Percentiles rank a stretch among this genome's conserved stretches.
Evolutionary conservation across 768 basidiomycete genomes (phyloP).

Genomic region (Daedalea quercina): DNA sequence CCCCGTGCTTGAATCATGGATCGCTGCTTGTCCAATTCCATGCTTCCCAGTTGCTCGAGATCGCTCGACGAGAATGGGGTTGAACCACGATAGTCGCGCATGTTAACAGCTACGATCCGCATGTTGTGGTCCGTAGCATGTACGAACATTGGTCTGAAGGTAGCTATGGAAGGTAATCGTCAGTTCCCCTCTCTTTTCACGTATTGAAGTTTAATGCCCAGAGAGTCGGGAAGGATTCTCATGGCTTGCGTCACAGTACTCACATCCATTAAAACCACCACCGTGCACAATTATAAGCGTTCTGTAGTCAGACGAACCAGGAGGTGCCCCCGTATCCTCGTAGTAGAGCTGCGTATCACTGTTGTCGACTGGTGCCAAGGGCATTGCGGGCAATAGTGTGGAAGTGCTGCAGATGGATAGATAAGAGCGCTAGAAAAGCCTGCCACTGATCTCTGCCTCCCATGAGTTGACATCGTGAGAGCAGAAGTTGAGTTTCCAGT

Average conservation of each 20-base stretch:
- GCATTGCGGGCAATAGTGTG: conserved; percentile 6
- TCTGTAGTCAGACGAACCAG: conserved; percentile 5
- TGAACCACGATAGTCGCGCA: conserved; percentile 24
- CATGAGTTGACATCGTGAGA: too few species aligned
- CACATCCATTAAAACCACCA: conserved; percentile 12
- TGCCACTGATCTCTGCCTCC: too few species aligned
- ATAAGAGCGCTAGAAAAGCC: too few species aligned
- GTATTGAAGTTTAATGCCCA: too few species aligned
- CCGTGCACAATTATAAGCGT: conserved; percentile 18
- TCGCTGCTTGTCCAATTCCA: conserved; percentile 1
- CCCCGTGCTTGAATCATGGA: conserved; percentile 22
- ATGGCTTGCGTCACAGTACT: background rate
- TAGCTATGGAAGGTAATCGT: conserved; percentile 6
- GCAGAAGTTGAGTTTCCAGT: too few species aligned
- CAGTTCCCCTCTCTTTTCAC: too few species aligned
- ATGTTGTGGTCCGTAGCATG: conserved; percentile 13
- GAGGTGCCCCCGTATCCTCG: conserved; percentile 16
- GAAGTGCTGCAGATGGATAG: too few species aligned
- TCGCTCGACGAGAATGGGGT: conserved; percentile 16
- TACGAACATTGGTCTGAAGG: conserved; percentile 17
- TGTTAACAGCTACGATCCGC: conserved; percentile 19
- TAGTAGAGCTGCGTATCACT: conserved; percentile 13
- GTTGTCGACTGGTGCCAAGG: conserved; percentile 12
- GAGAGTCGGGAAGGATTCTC: background rate
- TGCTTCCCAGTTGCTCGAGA: conserved; percentile 1